Evolutionary conservation across 805 yeast genomes (phyloP).

Genomic region (Candida koratica): DNA sequence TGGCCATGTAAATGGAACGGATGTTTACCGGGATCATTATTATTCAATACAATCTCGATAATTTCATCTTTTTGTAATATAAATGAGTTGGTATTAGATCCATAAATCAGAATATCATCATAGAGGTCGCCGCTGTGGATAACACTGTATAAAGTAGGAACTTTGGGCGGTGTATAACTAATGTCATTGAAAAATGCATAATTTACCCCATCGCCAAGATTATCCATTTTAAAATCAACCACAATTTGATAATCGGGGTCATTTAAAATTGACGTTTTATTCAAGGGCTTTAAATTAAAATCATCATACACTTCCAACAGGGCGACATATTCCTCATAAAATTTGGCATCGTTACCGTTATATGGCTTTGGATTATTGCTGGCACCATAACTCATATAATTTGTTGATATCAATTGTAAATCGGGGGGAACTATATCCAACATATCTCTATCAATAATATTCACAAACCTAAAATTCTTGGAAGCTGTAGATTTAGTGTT

Average conservation of each 20-base stretch:
- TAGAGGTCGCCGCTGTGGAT: slow-evolving; percentile 63
- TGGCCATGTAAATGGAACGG: slow-evolving; percentile 98
- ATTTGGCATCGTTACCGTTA: slow-evolving; percentile 8
- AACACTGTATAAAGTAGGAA: slow-evolving; percentile 81
- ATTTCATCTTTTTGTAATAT: slow-evolving; percentile 65
- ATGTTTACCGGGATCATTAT: slow-evolving; percentile 86
- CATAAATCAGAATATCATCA: slow-evolving; percentile 56
- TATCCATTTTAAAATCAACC: slow-evolving; percentile 79
- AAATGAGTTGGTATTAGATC: slow-evolving; percentile 72
- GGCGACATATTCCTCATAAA: slow-evolving; percentile 32
- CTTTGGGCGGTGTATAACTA: slow-evolving; percentile 74
- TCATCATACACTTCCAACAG: slow-evolving; percentile 47
- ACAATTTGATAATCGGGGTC: slow-evolving; percentile 68
- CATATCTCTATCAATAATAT: slow-evolving; percentile 76
- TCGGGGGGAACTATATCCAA: slow-evolving; percentile 69
- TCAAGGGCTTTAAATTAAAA: slow-evolving; percentile 29
- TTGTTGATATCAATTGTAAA: slow-evolving; percentile 68
- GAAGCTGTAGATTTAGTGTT: slow-evolving; percentile 61
- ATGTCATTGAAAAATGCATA: slow-evolving; percentile 95
- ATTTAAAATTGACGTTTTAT: slow-evolving; percentile 43
- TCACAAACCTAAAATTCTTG: slow-evolving; percentile 77
- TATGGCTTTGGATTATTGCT: slow-evolving; percentile 39
- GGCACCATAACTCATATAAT: slow-evolving; percentile 56
- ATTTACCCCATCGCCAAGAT: slow-evolving; percentile 80
- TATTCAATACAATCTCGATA: slow-evolving; percentile 80